Evolutionary conservation across 1,284 basidiomycete species (phyloP), one percentile per base, ranked within the genome.

Genomic region (Boletus chippewaensis): DNA sequence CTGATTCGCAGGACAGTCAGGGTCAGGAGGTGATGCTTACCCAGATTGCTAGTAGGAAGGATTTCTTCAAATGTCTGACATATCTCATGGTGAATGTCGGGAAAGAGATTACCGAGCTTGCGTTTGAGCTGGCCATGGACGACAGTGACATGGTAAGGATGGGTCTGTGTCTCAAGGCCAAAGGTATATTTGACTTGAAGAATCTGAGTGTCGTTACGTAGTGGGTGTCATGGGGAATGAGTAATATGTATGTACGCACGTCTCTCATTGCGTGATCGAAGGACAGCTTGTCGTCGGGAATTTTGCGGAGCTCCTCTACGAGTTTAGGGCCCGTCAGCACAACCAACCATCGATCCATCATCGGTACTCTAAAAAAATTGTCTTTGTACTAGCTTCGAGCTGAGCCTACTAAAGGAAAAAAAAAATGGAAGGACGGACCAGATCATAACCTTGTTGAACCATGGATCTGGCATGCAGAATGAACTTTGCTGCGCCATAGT

Each of bases 141-240:
- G 35, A 73, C 63, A 9, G 60, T 49, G 41, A 69, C 59, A 45
- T 76, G 74, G 50, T 73, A 74, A 13, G 65, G 64, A 54, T 68
- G 62, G 11, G 60, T 59, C 40, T 64, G 60, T 7, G 69, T 57
- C 34, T 66, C 64, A 7, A 61, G 42, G 15, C 72, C 71, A 20
- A 73, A 63, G n/a, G 71, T 71, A 51, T 71, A 71, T 49, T 66
- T 61, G 45, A 68, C 61, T 55, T 69, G 67, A 48, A 73, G 57
- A 40, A 65, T 62, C 68, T 73, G 51, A 6, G 40, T 10, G 39
- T 41, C 24, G 47, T 63, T 51, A 57, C 49, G 50, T 53, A 38
- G 40, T 51, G 31, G 49, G 34, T 10, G 38, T 41, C 8, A 38
- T 39, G 26, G 51, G 18, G 10, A 10, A 49, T 47, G 54, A 45